Base-by-base conservation (phyloP, 495 filamentous ascomycete genomes). In the Hypoxylon lienhwacheense region DNA sequence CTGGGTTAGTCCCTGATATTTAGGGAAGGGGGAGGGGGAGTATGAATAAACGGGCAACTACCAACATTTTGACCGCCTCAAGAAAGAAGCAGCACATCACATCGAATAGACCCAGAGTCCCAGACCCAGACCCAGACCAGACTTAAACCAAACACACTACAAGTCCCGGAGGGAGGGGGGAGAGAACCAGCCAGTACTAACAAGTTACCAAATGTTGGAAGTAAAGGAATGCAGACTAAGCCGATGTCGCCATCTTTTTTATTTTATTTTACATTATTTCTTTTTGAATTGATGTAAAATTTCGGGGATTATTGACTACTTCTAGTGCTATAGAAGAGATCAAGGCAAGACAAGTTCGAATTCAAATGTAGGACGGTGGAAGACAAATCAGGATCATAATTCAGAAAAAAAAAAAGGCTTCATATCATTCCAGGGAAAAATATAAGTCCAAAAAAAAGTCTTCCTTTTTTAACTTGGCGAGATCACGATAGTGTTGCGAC, bases 221-320 rank as follows among this genome's bases (percentile, higher is more conserved):
- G 26, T 29, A 35, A 45, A 21, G 21, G 19, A 51, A 42, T 45
- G 33, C 45, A 44, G 11, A 5, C 16, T 55, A 6, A 24, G 52
- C 58, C 58, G 58, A 61, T 61, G 55, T 61, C 58, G 58, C 58
- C 58, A 61, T 61, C 34, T 32, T 10, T 20, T 51, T n/a, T 16
- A 42, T 40, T 25, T 52, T 24, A 47, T 35, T 34, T 31, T 31
- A 15, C 15, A 25, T 5, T 16, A 20, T 24, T 20, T n/a, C 21
- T 41, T 12, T 26, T 15, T 40, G 24, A 8, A 26, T 8, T 26
- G 8, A 26, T n/a, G n/a, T n/a, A n/a, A n/a, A n/a, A n/a, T n/a
- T n/a, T n/a, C n/a, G n/a, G n/a, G n/a, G n/a, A n/a, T n/a, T n/a
- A n/a, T n/a, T n/a, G n/a, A n/a, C n/a, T n/a, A n/a, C n/a, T n/a